A percentile compares a stretch with the other conserved stretches of the same genome.
Evolutionary conservation across 2,329 filamentous ascomycete genomes (phyloP).

Genomic region (Neofusicoccum sp.): DNA sequence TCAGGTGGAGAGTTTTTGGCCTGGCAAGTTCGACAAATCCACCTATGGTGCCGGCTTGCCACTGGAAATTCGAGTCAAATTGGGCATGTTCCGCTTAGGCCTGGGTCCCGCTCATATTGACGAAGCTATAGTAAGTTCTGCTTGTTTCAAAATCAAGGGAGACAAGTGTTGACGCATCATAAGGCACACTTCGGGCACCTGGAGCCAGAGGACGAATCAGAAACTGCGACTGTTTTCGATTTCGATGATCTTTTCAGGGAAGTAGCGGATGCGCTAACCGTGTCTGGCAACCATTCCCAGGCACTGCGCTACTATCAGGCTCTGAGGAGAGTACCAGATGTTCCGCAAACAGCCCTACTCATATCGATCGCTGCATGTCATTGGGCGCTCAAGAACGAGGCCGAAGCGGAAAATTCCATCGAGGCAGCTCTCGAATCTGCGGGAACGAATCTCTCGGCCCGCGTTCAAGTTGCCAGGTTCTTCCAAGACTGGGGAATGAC

Average conservation of each 20-base stretch:
- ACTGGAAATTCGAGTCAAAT: constrained; percentile 77
- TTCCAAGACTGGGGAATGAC: constrained; percentile 71
- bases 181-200: constrained; percentile 61
- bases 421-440: constrained; percentile 74
- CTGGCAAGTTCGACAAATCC: constrained; percentile 54
- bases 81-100: constrained; percentile 81
- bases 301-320: constrained; percentile 62
- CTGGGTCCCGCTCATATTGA: constrained; percentile 61
- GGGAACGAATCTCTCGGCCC: constrained; percentile 71
- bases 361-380: constrained; percentile 60
- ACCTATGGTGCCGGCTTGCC: constrained; percentile 76
- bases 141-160: background rate
- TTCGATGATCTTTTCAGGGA: constrained; percentile 82
- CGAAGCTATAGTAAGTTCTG: constrained; percentile 70
- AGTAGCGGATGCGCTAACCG: constrained; percentile 61
- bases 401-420: constrained; percentile 77
- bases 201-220: constrained; percentile 61
- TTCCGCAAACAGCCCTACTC: constrained; percentile 45
- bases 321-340: constrained; percentile 50
- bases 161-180: background rate
- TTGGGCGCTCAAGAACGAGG: constrained; percentile 62
- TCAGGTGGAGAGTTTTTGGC: constrained; percentile 62
- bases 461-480: constrained; percentile 78
- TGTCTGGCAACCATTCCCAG: constrained; percentile 54
- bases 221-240: constrained; percentile 59